Conservation (phyloP, 2,329 filamentous ascomycete species). For the Knoxdaviesia capensis region DNA sequence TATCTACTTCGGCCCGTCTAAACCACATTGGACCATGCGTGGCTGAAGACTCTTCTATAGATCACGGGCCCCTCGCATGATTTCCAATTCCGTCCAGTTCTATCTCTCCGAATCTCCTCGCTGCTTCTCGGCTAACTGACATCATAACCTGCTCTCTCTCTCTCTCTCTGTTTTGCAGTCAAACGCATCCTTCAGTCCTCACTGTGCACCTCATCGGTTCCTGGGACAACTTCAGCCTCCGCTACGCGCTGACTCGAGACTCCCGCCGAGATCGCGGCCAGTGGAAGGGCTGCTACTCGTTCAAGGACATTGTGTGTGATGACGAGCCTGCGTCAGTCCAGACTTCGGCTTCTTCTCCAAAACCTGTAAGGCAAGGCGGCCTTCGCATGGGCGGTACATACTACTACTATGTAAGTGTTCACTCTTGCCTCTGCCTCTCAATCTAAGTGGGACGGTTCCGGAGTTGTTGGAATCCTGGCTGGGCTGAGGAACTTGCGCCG, state of each 20-base stretch:
- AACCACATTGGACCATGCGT: too few species aligned
- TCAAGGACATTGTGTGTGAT: slow-evolving; percentile 70
- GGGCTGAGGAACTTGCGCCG: too few species aligned
- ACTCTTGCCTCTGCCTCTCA: not conserved
- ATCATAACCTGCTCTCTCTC: not conserved
- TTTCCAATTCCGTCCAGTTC: too few species aligned
- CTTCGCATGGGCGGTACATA: slow-evolving; percentile 86
- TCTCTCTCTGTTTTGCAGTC: slow-evolving; percentile 6
- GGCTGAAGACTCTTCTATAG: too few species aligned
- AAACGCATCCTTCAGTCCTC: slow-evolving; percentile 37
- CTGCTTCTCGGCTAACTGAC: too few species aligned
- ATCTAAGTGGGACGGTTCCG: too few species aligned
- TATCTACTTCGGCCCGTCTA: too few species aligned
- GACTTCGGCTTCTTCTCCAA: slow-evolving; percentile 15
- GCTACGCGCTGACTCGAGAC: slow-evolving; percentile 70
- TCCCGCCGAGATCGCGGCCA: slow-evolving; percentile 49
- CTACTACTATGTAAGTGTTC: slow-evolving; percentile 70
- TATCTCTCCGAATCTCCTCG: too few species aligned
- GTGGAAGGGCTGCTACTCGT: slow-evolving; percentile 77
- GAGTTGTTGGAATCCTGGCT: too few species aligned
- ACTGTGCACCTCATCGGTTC: slow-evolving; percentile 72
- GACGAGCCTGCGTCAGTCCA: slow-evolving; percentile 27
- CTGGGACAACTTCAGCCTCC: slow-evolving; percentile 79
- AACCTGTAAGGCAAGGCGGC: slow-evolving; percentile 41
- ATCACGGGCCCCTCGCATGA: too few species aligned